Percentiles rank a stretch among this genome's conserved stretches.
These are phyloP conservation scores for Deakozyma indianensis DNA, from an alignment of 805 yeast species.

Conservation along the genomic window DNA sequence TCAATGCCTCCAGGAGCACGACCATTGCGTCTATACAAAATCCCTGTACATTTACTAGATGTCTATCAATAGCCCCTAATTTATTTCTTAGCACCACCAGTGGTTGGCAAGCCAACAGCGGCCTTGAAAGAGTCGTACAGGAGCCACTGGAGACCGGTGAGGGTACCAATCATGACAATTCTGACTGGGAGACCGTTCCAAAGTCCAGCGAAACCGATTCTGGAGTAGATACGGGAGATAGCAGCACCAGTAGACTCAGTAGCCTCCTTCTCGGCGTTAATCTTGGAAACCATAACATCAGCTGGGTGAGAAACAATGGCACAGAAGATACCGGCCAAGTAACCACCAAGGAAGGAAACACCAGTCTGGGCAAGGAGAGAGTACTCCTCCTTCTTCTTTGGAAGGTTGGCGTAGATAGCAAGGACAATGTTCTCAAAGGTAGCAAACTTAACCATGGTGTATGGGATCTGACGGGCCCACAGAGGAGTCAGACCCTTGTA, in stretches of 20 bases:
- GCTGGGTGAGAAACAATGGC: slow-evolving; percentile 96
- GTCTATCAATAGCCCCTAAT: background rate
- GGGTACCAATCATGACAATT: slow-evolving; percentile 93
- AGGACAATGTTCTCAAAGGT: slow-evolving; percentile 87
- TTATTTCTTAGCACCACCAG: slow-evolving; percentile 39
- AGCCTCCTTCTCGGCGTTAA: slow-evolving; percentile 56
- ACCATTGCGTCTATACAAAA: too few relatives aligned
- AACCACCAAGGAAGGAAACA: slow-evolving; percentile 89
- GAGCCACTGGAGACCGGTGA: slow-evolving; percentile 96
- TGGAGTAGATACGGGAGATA: slow-evolving; percentile 55
- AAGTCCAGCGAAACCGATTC: slow-evolving; percentile 79
- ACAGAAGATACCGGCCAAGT: slow-evolving; percentile 93
- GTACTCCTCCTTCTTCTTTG: slow-evolving; percentile 60
- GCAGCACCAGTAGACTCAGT: slow-evolving; percentile 57
- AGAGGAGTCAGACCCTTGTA: slow-evolving; percentile 85
- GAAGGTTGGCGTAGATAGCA: slow-evolving; percentile 55
- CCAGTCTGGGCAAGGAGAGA: slow-evolving; percentile 74
- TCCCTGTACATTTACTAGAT: background rate
- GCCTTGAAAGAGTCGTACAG: slow-evolving; percentile 93
- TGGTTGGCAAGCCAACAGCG: slow-evolving; percentile 86
- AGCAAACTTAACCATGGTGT: slow-evolving; percentile 95
- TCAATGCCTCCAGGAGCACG: too few relatives aligned
- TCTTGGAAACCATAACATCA: slow-evolving; percentile 95
- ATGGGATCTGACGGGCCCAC: slow-evolving; percentile 97
- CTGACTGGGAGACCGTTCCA: slow-evolving; percentile 95